Evolutionary conservation across 2,329 filamentous ascomycete species (phyloP).

Genomic region (Venturia effusa): DNA sequence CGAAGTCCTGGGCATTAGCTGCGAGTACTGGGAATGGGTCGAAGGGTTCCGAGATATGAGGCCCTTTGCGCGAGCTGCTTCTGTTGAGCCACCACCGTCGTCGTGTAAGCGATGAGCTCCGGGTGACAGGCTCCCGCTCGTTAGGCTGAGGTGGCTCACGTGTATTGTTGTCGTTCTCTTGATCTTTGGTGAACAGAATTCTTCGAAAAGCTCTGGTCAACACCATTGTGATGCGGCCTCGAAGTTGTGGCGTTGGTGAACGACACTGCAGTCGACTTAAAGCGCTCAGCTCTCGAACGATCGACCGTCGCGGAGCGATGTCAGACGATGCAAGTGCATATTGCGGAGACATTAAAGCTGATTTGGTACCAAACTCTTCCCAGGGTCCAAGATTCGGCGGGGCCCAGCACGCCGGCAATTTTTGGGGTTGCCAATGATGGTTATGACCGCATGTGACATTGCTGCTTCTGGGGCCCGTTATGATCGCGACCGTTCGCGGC

Average conservation of each 20-base stretch:
- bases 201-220: not conserved
- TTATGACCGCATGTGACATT: not conserved
- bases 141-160: not conserved
- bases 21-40: not conserved
- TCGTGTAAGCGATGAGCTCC: not conserved
- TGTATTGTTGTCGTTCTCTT: not conserved
- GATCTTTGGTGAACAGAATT: not conserved
- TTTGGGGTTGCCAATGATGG: not conserved
- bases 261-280: not conserved
- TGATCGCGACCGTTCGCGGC: not conserved
- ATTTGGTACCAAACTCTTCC: not conserved
- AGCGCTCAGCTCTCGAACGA: not conserved
- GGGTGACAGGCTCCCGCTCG: not conserved
- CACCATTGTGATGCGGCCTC: not conserved
- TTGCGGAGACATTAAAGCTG: not conserved
- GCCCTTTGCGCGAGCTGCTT: not conserved
- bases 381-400: not conserved
- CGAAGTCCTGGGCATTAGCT: slow-evolving; percentile 14
- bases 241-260: not conserved
- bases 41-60: not conserved
- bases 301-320: not conserved
- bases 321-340: not conserved
- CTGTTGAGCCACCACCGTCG: not conserved
- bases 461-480: not conserved
- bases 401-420: not conserved